phyloP scores from a whole-genome alignment of 768 basidiomycete species.

The Boletus reticuloceps region DNA sequence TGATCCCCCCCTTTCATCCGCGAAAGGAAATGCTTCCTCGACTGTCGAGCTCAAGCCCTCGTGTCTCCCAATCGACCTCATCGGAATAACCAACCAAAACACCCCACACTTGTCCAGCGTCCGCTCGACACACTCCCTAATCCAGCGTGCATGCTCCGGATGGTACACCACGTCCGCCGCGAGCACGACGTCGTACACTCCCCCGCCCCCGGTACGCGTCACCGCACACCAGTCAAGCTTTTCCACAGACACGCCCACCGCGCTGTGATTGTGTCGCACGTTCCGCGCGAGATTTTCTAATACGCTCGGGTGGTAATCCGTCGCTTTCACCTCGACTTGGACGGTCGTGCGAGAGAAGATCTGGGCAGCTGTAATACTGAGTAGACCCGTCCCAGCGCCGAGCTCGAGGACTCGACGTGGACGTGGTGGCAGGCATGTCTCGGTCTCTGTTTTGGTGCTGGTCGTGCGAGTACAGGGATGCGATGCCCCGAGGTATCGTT shows the following conservation, averaged over 20 bases:
- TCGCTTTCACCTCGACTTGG: constrained; percentile 50
- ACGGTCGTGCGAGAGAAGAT: constrained; percentile 30
- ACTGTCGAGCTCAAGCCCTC: constrained; percentile 58
- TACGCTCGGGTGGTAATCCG: constrained; percentile 78
- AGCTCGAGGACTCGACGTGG: constrained; percentile 64
- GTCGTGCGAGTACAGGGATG: not conserved
- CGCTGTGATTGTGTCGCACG: constrained; percentile 47
- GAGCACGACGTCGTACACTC: constrained; percentile 61
- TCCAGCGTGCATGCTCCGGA: constrained; percentile 65
- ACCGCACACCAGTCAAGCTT: constrained; percentile 67
- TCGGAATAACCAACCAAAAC: constrained; percentile 73
- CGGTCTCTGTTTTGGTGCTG: no score
- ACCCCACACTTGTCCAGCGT: constrained; percentile 46
- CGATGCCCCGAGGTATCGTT: constrained; percentile 34
- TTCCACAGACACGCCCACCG: constrained; percentile 42
- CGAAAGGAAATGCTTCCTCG: constrained; percentile 46
- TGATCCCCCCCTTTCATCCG: not conserved
- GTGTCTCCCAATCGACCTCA: constrained; percentile 63
- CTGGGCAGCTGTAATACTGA: constrained; percentile 67
- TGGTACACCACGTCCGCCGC: constrained; percentile 83
- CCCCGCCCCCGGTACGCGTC: constrained; percentile 19
- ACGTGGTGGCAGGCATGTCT: constrained; percentile 12
- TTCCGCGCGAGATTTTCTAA: constrained; percentile 65
- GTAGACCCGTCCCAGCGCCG: constrained; percentile 82
- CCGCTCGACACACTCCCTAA: constrained; percentile 56